Base-by-base conservation (phyloP, 2,329 filamentous ascomycete species). In the Trichophyton mentagrophytes region DNA sequence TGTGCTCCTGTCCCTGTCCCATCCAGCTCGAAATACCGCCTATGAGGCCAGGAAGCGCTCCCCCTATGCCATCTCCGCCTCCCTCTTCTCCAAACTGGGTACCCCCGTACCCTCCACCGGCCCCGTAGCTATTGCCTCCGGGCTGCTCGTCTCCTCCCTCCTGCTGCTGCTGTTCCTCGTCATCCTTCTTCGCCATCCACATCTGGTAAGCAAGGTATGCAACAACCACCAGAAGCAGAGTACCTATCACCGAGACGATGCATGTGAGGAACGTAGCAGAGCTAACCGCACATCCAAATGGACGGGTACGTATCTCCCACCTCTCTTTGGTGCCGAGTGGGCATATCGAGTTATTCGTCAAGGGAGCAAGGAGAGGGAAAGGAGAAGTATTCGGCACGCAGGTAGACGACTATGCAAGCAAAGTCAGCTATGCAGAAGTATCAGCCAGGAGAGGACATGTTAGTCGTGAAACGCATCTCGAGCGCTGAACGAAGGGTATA, bases 261-360 rank as follows among this genome's bases (percentile, higher is more conserved):
- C 69, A 67, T 17, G 72, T 72, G 17, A 77, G 49, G 33, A 76
- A 67, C 2, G 73, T 75, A 61, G 73, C 64, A 0, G 73, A 75
- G 61, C 73, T 76, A 30, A 74, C 73, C 46, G 70, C 66, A 58
- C 75, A 77, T 22, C 74, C 73, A 22, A 76, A 70, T 0, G 73
- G 71, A 15, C 64, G 59, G 9, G 72, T 68, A 5, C 75, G 69
- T 22, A 77, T 65, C 57, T 77, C 75, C 74, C 75, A 77, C 59
- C 72, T 66, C 66, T 77, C 74, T 55, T 70, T 68, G 20, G 69
- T 65, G 1, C 69, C 72, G 25, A 76, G 67, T 0, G 74, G 73
- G 59, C 75, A 77, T 60, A 77, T 72, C 3, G 67, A 61, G 2
- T 65, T 62, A 7, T 71, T 69, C 36, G 66, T 55, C 8, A 77